Base-by-base conservation (phyloP, 129 eudicot species). In the Centella asiatica region DNA sequence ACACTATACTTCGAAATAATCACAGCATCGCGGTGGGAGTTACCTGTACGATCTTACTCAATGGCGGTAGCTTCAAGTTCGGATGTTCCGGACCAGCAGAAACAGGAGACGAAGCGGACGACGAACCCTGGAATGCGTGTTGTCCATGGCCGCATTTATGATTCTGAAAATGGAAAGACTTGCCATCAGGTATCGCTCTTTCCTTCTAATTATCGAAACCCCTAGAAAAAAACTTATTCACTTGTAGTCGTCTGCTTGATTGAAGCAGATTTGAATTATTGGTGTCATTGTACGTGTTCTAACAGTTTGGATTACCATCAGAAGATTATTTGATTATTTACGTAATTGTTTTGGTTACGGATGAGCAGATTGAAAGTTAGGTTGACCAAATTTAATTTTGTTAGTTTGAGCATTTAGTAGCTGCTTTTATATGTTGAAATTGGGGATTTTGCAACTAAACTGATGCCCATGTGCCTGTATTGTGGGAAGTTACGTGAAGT, bases 121-220 rank as follows among this genome's bases (percentile, higher is more conserved):
- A 85, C 44, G 25, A 57, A 52, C 58, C 87, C 85, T 8, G 86
- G 90, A 0, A 66, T 88, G 27, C 83, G 90, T 6, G 68, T 80
- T 2, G 66, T 80, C 9, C 68, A 62, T 60, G 90, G 82, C 58
- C 72, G 83, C 33, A 75, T 85, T 57, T 82, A 85, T 48, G 97
- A 85, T 57, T 77, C 97, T 20, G 66, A 69, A 45, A 69, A 72
- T 23, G 97, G 97, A 14, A 85, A 74, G 60, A 75, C 92, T 33
- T 89, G 97, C 50, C 97, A 89, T 54, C 97, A 89, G 79, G 97
- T 89, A 74, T 19, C 0, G 2, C 14, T 57, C 1, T 18, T 55
- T 5, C 34, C 8, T 6, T 0, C 6, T n/a, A n/a, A n/a, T n/a
- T n/a, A 5, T 42, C 0, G 15, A 42, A n/a, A 57, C 6, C 44